A percentile compares a stretch with the other conserved stretches of the same genome.
These are phyloP conservation scores for Zygnema circumcarinatum DNA, from an alignment of 139 green algal genomes.

Conservation along the genomic window DNA sequence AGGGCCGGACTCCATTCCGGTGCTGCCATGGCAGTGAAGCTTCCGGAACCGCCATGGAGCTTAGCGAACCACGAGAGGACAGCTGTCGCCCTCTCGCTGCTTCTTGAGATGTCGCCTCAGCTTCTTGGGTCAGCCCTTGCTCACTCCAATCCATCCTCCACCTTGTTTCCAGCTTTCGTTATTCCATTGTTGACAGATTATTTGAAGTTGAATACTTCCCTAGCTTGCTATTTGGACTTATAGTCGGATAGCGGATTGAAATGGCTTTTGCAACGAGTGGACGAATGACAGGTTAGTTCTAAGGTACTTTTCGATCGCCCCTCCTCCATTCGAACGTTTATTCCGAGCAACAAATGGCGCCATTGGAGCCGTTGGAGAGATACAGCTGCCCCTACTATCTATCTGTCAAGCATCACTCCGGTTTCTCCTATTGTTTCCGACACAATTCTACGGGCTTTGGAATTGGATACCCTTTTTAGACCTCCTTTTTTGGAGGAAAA, in stretches of 20 bases:
- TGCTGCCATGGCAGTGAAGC: neutral
- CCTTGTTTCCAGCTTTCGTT: neutral
- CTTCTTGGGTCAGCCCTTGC: neutral
- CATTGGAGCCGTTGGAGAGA: neutral
- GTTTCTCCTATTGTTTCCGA: conserved; percentile 3
- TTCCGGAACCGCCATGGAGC: neutral
- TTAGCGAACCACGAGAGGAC: conserved; percentile 17
- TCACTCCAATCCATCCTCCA: neutral
- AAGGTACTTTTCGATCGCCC: conserved; percentile 39
- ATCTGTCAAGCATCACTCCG: conserved; percentile 21
- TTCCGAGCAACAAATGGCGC: neutral
- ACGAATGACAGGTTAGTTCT: neutral
- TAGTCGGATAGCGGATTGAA: neutral
- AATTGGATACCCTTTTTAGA: conserved; percentile 40
- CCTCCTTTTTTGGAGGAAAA: conserved; percentile 23
- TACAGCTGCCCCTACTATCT: conserved; percentile 12
- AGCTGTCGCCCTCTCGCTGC: conserved; percentile 18
- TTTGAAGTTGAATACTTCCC: neutral
- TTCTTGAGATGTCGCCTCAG: conserved; percentile 22
- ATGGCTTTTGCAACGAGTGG: neutral
- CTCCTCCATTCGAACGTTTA: conserved; percentile 33
- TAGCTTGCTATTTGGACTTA: neutral
- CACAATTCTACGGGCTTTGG: conserved; percentile 33
- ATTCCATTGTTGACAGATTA: neutral
- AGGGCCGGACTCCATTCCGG: neutral